Evolutionary conservation across 1,139 yeast species (phyloP).

Genomic region (Casaregolazyma lundiana): DNA sequence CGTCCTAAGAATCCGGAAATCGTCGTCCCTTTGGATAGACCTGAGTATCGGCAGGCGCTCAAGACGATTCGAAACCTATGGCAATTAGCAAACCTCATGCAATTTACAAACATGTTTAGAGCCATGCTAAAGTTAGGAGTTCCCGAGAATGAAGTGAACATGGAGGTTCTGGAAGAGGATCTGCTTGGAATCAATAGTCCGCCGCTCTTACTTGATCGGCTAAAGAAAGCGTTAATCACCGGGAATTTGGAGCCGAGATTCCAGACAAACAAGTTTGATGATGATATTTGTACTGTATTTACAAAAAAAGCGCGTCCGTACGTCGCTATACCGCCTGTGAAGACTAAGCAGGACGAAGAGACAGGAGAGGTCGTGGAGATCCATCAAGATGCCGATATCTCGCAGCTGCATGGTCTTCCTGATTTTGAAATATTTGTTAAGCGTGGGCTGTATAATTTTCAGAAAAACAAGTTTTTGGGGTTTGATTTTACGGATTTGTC

Average conservation of each 20-base stretch:
- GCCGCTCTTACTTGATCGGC: constrained; percentile 14
- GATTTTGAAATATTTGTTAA: constrained; percentile 4
- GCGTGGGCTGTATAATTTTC: constrained; percentile 1
- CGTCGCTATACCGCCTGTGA: constrained; percentile 2
- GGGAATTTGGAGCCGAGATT: constrained; percentile 17
- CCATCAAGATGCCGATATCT: not conserved
- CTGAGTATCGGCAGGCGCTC: constrained; percentile 20
- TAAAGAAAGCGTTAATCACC: constrained; percentile 15
- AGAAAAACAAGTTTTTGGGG: constrained; percentile 6
- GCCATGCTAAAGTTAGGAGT: constrained; percentile 21
- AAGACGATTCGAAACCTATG: constrained; percentile 25
- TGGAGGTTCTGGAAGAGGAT: constrained; percentile 31
- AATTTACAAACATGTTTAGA: constrained; percentile 27
- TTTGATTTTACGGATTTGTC: constrained; percentile 13
- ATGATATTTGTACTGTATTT: constrained; percentile 17
- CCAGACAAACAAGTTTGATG: constrained; percentile 16
- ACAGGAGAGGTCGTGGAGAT: constrained; percentile 5
- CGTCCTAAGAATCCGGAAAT: constrained; percentile 8
- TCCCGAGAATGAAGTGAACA: constrained; percentile 20
- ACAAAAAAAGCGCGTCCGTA: constrained; percentile 12
- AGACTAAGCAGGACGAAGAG: constrained; percentile 13
- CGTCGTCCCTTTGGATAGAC: constrained; percentile 23
- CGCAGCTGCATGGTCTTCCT: not conserved
- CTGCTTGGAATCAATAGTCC: constrained; percentile 23
- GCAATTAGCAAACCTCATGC: constrained; percentile 26